Base-by-base conservation (phyloP, 139 green algal genomes). In the Coelastrella sp. region DNA sequence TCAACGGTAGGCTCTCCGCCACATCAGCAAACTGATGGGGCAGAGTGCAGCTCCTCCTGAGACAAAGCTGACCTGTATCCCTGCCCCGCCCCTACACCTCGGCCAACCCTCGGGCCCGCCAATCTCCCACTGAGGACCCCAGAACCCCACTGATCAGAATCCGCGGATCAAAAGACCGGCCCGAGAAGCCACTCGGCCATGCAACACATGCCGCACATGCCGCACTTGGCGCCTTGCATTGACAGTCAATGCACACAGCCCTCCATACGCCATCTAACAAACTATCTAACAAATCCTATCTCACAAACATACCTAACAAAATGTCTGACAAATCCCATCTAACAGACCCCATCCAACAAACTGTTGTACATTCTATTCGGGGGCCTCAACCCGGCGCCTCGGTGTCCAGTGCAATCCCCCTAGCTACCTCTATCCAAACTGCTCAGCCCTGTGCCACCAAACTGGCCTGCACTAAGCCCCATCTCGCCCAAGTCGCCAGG, bases 211-310 rank as follows among this genome's bases (percentile, higher is more conserved):
- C 32, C 32, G 32, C 32, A 47, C 32, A 47, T 47, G 79, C 57
- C 79, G 22, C 16, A 57, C 79, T 23, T 57, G 56, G 17, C 79
- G 56, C 57, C 79, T 68, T 47, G 79, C 79, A 73, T 64, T 64
- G 5, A 71, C 11, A 47, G 32, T 47, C 32, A 47, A 47, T 14
- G 79, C 79, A 73, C 22, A 23, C 0, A 85, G 5, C 2, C 79
- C 79, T 13, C 79, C 68, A 76, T 76, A 76, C 68, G 14, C 68
- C 68, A 76, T 76, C 68, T 22, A 47, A 47, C 68, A 76, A 76
- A 32, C 32, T 47, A 47, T 47, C 32, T 47, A 47, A 47, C 32
- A 47, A 47, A 47, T 47, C 32, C 32, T 47, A 47, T 47, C 32
- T 47, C 32, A 47, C 32, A 47, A 47, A 47, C 32, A 47, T 47